Percentiles rank a stretch among this genome's conserved stretches.
phyloP scores from a whole-genome alignment of 129 eudicot genomes.

The Flaveria linearis region DNA sequence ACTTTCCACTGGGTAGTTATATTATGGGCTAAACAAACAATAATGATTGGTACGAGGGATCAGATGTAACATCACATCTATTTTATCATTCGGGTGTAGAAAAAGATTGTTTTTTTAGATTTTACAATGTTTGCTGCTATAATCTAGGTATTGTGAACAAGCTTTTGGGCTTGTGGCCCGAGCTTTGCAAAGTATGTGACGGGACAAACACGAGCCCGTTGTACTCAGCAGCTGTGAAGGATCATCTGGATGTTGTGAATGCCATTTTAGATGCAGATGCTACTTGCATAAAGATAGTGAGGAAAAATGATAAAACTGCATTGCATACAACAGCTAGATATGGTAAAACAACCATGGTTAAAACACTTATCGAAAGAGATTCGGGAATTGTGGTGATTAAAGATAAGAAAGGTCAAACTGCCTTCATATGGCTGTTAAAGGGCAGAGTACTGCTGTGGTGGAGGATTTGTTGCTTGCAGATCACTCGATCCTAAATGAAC shows the following conservation, averaged over 20 bases:
- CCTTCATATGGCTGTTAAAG: slow-evolving; percentile 99
- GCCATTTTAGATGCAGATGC: slow-evolving; percentile 82
- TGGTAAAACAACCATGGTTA: slow-evolving; percentile 61
- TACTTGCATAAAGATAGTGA: slow-evolving; percentile 58
- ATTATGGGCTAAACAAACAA: too few relatives aligned
- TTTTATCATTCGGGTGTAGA: too few relatives aligned
- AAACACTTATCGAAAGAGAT: slow-evolving; percentile 69
- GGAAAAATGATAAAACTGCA: slow-evolving; percentile 91
- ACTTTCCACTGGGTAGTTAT: too few relatives aligned
- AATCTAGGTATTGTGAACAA: slow-evolving; percentile 65
- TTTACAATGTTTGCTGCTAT: slow-evolving; percentile 20
- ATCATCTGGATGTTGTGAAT: slow-evolving; percentile 77
- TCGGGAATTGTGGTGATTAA: slow-evolving; percentile 69
- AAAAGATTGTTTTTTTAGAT: not conserved
- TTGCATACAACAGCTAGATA: slow-evolving; percentile 84
- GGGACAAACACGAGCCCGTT: slow-evolving; percentile 83
- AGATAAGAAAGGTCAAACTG: slow-evolving; percentile 97
- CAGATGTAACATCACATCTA: too few relatives aligned
- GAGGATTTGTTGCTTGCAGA: slow-evolving; percentile 79
- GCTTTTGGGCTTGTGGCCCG: slow-evolving; percentile 73
- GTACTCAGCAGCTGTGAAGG: slow-evolving; percentile 77
- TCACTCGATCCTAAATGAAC: slow-evolving; percentile 75
- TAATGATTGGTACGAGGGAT: too few relatives aligned
- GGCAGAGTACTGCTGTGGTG: slow-evolving; percentile 70
- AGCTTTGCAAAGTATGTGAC: slow-evolving; percentile 74